Evolutionary conservation across 768 basidiomycete genomes (phyloP), one percentile per base, ranked within the genome.

Genomic region (Hericium coralloides): DNA sequence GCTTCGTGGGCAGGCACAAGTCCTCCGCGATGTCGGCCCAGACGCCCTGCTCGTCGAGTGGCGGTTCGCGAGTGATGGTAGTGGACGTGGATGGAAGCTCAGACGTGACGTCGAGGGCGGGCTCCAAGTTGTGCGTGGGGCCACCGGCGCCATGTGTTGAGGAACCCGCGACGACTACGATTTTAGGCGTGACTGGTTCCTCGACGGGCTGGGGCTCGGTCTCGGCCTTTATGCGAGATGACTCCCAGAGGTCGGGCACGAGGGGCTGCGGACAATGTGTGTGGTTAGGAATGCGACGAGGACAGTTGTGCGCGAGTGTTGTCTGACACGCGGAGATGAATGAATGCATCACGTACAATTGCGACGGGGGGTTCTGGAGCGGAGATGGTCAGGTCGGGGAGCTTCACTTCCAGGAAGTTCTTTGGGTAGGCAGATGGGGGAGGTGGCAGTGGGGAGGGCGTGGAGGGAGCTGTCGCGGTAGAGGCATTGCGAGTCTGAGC

Each of bases 231-330:
- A 70, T 60, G 12, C 67, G 69, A n/a, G 75, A 74, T 0, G 82
- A 79, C 41, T 76, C 71, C 77, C 79, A 84, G 62, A 81, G 76
- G 72, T 86, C 83, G 37, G 77, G 79, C 1, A 77, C 65, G 65
- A 77, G 79, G 10, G 85, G 85, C 84, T 87, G 63, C 10, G 2
- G 59, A 23, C 39, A 52, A 55, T 18, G 55, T 31, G 31, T 31
- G 7, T 31, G 31, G 31, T 31, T 31, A 31, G 31, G 31, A 31
- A 31, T 31, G 41, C 23, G 57, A 20, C 58, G 49, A 53, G 22
- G 52, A 31, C 31, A 31, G 31, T 31, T 31, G 31, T 31, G 17
- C 49, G 52, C 55, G 56, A 51, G 54, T 55, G 26, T 7, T 50
- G 25, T 26, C 51, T 52, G 37, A 62, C 26, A 47, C 48, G 47